These are phyloP conservation scores for Asterella californica DNA, from an alignment of 225 moss, liverwort and hornwort genomes.

Conservation along the genomic window DNA sequence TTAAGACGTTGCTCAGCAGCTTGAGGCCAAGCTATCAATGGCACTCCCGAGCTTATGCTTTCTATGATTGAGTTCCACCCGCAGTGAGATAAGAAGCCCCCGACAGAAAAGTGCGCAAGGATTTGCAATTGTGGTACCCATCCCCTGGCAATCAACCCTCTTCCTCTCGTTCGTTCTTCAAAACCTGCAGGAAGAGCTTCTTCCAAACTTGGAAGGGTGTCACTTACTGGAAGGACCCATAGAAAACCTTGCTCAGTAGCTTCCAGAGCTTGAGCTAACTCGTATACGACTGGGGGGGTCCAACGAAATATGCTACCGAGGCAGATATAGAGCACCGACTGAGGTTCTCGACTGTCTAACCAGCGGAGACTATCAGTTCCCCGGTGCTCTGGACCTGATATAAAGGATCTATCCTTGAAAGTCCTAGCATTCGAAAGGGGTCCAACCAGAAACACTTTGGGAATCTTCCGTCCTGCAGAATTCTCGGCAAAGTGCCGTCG, in stretches of 20 bases:
- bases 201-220: neutral
- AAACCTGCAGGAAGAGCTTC: no score
- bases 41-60: constrained; percentile 34
- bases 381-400: neutral
- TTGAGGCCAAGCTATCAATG: constrained; percentile 39
- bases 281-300: constrained; percentile 26
- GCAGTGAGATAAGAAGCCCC: constrained; percentile 38
- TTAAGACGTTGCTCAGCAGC: constrained; percentile 32
- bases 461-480: neutral
- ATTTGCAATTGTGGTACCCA: constrained; percentile 37
- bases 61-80: constrained; percentile 49
- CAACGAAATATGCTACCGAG: constrained; percentile 41
- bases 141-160: constrained; percentile 19
- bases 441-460: neutral
- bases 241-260: constrained; percentile 45
- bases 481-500: neutral
- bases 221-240: constrained; percentile 27
- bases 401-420: neutral
- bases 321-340: constrained; percentile 51
- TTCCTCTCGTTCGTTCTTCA: constrained; percentile 19
- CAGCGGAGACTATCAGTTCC: constrained; percentile 28
- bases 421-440: neutral
- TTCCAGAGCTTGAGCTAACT: constrained; percentile 51
- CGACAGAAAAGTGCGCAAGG: constrained; percentile 32
- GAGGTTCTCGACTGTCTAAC: constrained; percentile 38